These are phyloP conservation scores for Syncephalastrum racemosum DNA, from an alignment of 371 early-diverging fungal genomes.

Conservation along the genomic window DNA sequence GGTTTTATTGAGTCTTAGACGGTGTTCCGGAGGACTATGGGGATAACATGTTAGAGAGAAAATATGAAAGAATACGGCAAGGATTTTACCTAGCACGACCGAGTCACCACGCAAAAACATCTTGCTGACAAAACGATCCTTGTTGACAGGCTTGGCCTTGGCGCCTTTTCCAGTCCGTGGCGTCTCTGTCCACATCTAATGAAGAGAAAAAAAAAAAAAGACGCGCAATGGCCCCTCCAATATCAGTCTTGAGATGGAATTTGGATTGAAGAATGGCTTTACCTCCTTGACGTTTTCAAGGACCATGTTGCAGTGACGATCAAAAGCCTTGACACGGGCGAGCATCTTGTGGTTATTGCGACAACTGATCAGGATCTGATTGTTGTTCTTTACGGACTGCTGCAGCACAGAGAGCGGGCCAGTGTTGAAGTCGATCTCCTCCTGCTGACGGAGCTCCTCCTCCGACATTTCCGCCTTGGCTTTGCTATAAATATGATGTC, in stretches of 20 bases:
- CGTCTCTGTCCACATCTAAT: conserved; percentile 95
- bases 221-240: background rate
- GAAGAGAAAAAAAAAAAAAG: conserved; percentile 1
- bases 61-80: background rate
- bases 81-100: conserved; percentile 74
- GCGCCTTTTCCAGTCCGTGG: conserved; percentile 89
- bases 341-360: conserved; percentile 97
- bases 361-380: conserved; percentile 93
- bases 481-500: conserved; percentile 25
- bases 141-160: conserved; percentile 95
- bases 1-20: conserved; percentile 7
- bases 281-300: conserved; percentile 98
- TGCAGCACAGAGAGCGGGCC: conserved; percentile 96
- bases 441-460: conserved; percentile 88
- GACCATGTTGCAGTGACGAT: conserved; percentile 99
- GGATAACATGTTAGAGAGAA: background rate
- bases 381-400: conserved; percentile 93
- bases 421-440: conserved; percentile 95
- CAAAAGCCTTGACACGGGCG: conserved; percentile 98
- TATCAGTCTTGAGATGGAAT: background rate
- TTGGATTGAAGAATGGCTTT: conserved; percentile 10
- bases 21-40: conserved; percentile 25
- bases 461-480: conserved; percentile 87
- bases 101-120: conserved; percentile 98
- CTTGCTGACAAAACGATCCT: conserved; percentile 97